A percentile compares a stretch with the other conserved stretches of the same genome.
Conservation (phyloP, 2,329 filamentous ascomycete genomes). For the Alternaria brassicicola region DNA sequence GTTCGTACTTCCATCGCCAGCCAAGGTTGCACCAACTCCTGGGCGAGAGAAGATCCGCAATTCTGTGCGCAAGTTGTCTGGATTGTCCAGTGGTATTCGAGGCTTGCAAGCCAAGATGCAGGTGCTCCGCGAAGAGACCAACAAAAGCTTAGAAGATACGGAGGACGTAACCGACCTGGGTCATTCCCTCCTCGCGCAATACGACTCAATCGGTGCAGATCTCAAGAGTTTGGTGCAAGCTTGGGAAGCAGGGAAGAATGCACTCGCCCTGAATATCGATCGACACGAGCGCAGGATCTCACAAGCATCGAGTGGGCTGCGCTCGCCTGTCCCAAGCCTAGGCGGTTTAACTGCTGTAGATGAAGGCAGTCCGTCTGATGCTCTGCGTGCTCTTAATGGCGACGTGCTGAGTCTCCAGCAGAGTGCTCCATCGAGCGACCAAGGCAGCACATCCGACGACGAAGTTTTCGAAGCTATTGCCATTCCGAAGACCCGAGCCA, state of each 20-base stretch:
- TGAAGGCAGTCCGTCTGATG: slow-evolving; percentile 66
- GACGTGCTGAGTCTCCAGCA: slow-evolving; percentile 60
- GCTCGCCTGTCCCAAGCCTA: slow-evolving; percentile 60
- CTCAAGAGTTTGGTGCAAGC: slow-evolving; percentile 65
- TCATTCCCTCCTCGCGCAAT: slow-evolving; percentile 80
- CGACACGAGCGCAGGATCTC: slow-evolving; percentile 70
- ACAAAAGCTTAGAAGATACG: slow-evolving; percentile 75
- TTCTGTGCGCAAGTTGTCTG: slow-evolving; percentile 86
- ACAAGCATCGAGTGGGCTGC: slow-evolving; percentile 55
- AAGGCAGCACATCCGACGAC: slow-evolving; percentile 64
- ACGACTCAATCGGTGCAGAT: slow-evolving; percentile 91
- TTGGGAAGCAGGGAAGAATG: slow-evolving; percentile 71
- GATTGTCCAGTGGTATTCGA: slow-evolving; percentile 86
- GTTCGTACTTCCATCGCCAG: slow-evolving; percentile 58
- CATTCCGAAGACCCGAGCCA: slow-evolving; percentile 68
- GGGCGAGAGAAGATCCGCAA: slow-evolving; percentile 83
- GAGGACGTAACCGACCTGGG: slow-evolving; percentile 73
- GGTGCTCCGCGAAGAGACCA: slow-evolving; percentile 86
- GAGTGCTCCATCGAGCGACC: slow-evolving; percentile 51
- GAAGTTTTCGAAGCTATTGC: slow-evolving; percentile 94
- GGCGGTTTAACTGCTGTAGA: slow-evolving; percentile 66
- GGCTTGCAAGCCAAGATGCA: slow-evolving; percentile 95
- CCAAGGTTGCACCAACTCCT: slow-evolving; percentile 68
- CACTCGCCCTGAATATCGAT: slow-evolving; percentile 80
- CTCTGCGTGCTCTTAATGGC: slow-evolving; percentile 79